Evolutionary conservation across 805 yeast genomes (phyloP), one percentile per base, ranked within the genome.

Genomic region (Candida tallmaniae): DNA sequence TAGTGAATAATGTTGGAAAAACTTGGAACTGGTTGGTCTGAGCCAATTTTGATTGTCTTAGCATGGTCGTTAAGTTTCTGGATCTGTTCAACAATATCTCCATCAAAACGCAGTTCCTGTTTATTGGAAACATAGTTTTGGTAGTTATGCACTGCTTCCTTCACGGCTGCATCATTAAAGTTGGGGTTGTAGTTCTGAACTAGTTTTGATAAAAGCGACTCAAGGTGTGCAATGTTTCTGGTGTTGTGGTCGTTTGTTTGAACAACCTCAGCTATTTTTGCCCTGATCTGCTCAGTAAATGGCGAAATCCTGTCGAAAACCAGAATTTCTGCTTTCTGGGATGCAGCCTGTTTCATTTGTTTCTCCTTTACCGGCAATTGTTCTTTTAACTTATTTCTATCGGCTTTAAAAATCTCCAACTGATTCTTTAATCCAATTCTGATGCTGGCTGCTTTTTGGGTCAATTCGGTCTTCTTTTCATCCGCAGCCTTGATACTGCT

Each of bases 121-220:
- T 61, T 56, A 42, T 70, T 70, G 8, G 73, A 69, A 6, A 56
- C 45, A 44, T 72, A 68, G 41, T 74, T 70, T 29, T 73, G 74
- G 50, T 57, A 81, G 0, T 63, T 61, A 13, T 72, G 62, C 12
- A 87, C 79, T 1, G 89, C 79, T 14, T 66, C 72, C 54, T 86
- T 86, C 13, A 89, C 96, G 0, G 89, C 94, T 6, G 78, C 76
- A 58, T 89, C 96, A 52, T 89, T 87, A 60, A 87, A 76, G 48
- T 87, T 83, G 31, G 83, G 85, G 47, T 87, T 85, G 57, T 83
- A 88, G n/a, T 73, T 72, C 3, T 64, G 50, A 6, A 67, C 54
- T 58, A 89, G 62, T 4, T 58, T 57, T 2, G 58, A 54, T 32
- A 86, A 51, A 12, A 83, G 66, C 2, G 36, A 30, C 41, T 76